Percentiles rank a stretch among this genome's conserved stretches.
phyloP scores from a whole-genome alignment of 2,329 filamentous ascomycete genomes.

The Ciborinia camelliae region DNA sequence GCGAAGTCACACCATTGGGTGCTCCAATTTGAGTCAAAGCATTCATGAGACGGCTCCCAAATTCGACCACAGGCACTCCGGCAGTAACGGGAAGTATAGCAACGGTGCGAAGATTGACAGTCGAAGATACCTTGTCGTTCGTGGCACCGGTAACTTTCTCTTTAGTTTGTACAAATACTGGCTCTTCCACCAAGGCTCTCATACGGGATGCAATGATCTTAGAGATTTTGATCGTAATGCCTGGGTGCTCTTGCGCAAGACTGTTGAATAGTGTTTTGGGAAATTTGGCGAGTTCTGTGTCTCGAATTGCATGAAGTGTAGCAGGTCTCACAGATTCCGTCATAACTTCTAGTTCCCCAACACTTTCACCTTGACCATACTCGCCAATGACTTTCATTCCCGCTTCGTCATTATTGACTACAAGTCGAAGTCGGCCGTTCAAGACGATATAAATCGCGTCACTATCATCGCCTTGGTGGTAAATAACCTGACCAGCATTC shows the following conservation, averaged over 20 bases:
- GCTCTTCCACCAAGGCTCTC: constrained; percentile 82
- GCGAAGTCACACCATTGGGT: constrained; percentile 81
- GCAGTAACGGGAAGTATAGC: constrained; percentile 86
- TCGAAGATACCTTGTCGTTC: constrained; percentile 72
- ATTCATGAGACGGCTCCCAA: constrained; percentile 82
- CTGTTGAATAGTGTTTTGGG: constrained; percentile 97
- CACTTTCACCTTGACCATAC: constrained; percentile 94
- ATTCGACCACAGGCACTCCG: constrained; percentile 91
- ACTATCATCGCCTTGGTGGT: constrained; percentile 90
- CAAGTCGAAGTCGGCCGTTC: constrained; percentile 82
- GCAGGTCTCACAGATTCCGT: constrained; percentile 90
- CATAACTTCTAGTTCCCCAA: constrained; percentile 93
- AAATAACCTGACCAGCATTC: constrained; percentile 89
- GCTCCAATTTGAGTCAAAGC: constrained; percentile 87
- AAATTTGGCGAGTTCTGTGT: constrained; percentile 94
- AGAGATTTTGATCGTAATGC: constrained; percentile 97
- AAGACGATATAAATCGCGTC: constrained; percentile 98
- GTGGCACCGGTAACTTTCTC: constrained; percentile 59
- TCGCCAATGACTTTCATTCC: constrained; percentile 85
- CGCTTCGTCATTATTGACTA: constrained; percentile 77
- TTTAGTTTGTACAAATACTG: constrained; percentile 61
- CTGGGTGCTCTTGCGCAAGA: constrained; percentile 91
- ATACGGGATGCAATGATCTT: constrained; percentile 97
- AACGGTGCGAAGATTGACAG: constrained; percentile 87
- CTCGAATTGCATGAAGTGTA: constrained; percentile 90